Percentiles rank a stretch among this genome's conserved stretches.
phyloP scores from a whole-genome alignment of 2,329 filamentous ascomycete genomes.

The Metarhizium robertsii region DNA sequence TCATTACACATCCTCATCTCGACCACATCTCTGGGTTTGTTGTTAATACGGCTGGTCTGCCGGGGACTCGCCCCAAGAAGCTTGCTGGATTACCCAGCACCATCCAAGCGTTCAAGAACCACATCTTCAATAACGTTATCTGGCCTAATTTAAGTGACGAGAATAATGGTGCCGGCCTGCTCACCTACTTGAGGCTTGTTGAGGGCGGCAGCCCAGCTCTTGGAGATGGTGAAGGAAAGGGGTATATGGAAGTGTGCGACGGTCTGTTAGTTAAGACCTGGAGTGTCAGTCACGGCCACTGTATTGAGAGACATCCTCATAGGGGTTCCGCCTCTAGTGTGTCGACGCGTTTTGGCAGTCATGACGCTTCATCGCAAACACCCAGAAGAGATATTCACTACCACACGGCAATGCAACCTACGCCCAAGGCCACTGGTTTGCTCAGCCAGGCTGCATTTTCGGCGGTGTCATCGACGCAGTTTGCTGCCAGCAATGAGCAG shows the following conservation, averaged over 20 bases:
- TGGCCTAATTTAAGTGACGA: constrained; percentile 98
- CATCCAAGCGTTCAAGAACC: constrained; percentile 83
- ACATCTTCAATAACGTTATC: constrained; percentile 96
- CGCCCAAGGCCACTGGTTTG: constrained; percentile 14
- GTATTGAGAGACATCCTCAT: constrained; percentile 64
- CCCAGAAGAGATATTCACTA: constrained; percentile 18
- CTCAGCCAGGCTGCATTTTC: constrained; percentile 21
- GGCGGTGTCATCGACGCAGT: constrained; percentile 14
- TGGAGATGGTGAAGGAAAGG: constrained; percentile 68
- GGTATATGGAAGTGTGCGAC: constrained; percentile 82
- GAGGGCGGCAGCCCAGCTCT: constrained; percentile 82
- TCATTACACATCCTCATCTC: constrained; percentile 95
- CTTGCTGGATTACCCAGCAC: constrained; percentile 79
- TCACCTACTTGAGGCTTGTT: constrained; percentile 81
- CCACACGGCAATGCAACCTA: constrained; percentile 8
- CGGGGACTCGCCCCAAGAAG: constrained; percentile 72
- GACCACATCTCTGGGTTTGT: constrained; percentile 90
- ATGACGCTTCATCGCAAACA: constrained; percentile 31
- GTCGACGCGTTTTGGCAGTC: constrained; percentile 39
- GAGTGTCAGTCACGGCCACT: constrained; percentile 82
- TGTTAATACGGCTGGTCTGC: constrained; percentile 83
- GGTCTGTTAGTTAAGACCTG: constrained; percentile 83
- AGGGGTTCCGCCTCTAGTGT: constrained; percentile 45
- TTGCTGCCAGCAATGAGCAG: constrained; percentile 20
- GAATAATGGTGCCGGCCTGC: constrained; percentile 83